Base-by-base conservation (phyloP, 768 basidiomycete species). In the Kwoniella sp. region DNA sequence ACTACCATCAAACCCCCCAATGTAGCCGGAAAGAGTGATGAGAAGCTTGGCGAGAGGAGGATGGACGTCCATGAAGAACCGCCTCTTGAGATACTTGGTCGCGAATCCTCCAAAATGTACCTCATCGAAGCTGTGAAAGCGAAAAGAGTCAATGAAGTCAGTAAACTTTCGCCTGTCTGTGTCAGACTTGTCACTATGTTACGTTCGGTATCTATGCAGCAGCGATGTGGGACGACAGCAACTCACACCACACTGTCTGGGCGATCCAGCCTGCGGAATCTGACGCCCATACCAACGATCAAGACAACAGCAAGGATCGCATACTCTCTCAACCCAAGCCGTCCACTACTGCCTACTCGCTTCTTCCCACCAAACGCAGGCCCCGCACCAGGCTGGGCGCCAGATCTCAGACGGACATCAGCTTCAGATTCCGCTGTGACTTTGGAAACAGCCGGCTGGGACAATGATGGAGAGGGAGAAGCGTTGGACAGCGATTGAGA, bases 61-160 rank as follows among this genome's bases (percentile, higher is more conserved):
- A 76, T 99, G 96, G 1, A 99, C 95, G 79, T 99, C 96, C 82
- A 83, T 83, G 69, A 83, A 83, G 81, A 82, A 75, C 90, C 69
- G 88, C 86, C 41, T 90, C 89, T 84, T 91, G 85, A 97, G 91
- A 78, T 98, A 98, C 77, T 90, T 91, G 53, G 87, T 85, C 5
- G 95, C 93, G 77, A 98, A 98, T 81, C 96, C 96, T 66, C 95
- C 95, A 80, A 98, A 98, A 79, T 98, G 95, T 0, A 97, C 95
- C 81, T 98, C 95, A 78, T 98, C 95, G 80, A 98, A 98, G 48
- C 94, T 96, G 73, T 15, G 28, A 58, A 58, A 64, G 58, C 12
- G 23, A 4, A 66, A 51, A 22, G n/a, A 4, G 12, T 38, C 41
- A 29, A 59, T 34, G 15, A 45, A 3, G 52, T 34, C 31, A 57